A percentile compares a stretch with the other conserved stretches of the same genome.
These are phyloP conservation scores for Coelastrella sp. DNA, from an alignment of 139 green algal species.

Conservation along the genomic window DNA sequence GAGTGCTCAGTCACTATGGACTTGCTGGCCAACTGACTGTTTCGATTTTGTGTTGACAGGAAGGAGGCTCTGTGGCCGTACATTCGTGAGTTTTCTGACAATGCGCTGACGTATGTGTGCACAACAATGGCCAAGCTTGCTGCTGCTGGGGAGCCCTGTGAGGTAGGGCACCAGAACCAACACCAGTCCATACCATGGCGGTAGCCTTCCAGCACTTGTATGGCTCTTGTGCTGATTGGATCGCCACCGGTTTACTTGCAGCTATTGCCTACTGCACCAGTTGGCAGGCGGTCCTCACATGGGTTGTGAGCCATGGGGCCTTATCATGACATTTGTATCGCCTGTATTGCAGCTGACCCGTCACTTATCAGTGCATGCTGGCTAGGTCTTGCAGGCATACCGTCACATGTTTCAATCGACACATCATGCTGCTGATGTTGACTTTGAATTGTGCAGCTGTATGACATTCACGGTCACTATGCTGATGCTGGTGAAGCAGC, in stretches of 20 bases:
- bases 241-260: no score
- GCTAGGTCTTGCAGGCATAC: no score
- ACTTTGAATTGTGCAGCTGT: slow-evolving; percentile 37
- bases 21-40: background rate
- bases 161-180: slow-evolving; percentile 34
- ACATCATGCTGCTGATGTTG: background rate
- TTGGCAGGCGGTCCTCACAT: no score
- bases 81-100: slow-evolving; percentile 92
- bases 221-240: slow-evolving; percentile 61
- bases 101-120: slow-evolving; percentile 73
- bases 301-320: no score
- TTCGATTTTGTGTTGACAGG: slow-evolving; percentile 40
- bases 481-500: slow-evolving; percentile 87
- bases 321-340: no score
- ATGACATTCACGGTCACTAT: slow-evolving; percentile 78
- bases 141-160: slow-evolving; percentile 68
- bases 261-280: no score
- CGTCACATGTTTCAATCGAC: background rate
- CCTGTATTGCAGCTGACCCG: no score
- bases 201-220: slow-evolving; percentile 64
- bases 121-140: slow-evolving; percentile 67
- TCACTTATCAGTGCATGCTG: no score
- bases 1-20: no score
- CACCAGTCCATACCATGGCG: no score
- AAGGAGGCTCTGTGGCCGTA: slow-evolving; percentile 96